A percentile compares a stretch with the other conserved stretches of the same genome.
Conservation (phyloP, 306 rosid species). For the Alnus glutinosa region DNA sequence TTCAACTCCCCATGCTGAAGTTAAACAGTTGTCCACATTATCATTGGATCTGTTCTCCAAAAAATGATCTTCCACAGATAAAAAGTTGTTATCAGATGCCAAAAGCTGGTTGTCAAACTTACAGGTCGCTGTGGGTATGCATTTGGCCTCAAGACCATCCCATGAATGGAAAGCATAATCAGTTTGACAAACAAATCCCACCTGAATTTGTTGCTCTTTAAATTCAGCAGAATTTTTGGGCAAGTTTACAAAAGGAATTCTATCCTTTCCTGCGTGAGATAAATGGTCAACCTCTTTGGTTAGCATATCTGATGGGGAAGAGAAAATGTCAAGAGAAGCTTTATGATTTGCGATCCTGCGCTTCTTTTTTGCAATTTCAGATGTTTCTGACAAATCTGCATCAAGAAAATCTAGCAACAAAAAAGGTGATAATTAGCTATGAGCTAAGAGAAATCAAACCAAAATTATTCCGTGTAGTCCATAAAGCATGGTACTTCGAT, state of each 20-base stretch:
- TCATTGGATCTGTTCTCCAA: constrained; percentile 36
- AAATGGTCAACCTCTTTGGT: constrained; percentile 44
- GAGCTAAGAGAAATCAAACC: constrained; percentile 31
- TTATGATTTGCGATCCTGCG: constrained; percentile 31
- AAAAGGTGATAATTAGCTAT: constrained; percentile 21
- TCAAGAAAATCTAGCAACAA: constrained; percentile 37
- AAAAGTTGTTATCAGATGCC: constrained; percentile 33
- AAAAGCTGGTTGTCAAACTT: constrained; percentile 24
- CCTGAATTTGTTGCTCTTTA: constrained; percentile 35
- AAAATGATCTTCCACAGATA: constrained; percentile 36
- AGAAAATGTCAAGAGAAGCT: constrained; percentile 44
- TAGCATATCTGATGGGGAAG: constrained; percentile 44
- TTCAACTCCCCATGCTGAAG: constrained; percentile 43
- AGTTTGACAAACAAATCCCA: constrained; percentile 36
- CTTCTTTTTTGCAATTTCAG: constrained; percentile 18
- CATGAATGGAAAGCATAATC: constrained; percentile 40
- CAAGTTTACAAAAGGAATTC: constrained; percentile 34
- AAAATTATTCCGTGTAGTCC: constrained; percentile 16
- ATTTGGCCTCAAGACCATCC: constrained; percentile 44
- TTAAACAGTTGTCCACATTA: constrained; percentile 40
- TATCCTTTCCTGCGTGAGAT: constrained; percentile 32
- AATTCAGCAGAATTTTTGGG: constrained; percentile 31
- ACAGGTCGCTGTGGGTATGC: constrained; percentile 34
- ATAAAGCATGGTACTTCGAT: constrained; percentile 8
- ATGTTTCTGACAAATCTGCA: constrained; percentile 45